Base-by-base conservation (phyloP, 2,329 filamentous ascomycete genomes). In the Emergomyces orientalis region DNA sequence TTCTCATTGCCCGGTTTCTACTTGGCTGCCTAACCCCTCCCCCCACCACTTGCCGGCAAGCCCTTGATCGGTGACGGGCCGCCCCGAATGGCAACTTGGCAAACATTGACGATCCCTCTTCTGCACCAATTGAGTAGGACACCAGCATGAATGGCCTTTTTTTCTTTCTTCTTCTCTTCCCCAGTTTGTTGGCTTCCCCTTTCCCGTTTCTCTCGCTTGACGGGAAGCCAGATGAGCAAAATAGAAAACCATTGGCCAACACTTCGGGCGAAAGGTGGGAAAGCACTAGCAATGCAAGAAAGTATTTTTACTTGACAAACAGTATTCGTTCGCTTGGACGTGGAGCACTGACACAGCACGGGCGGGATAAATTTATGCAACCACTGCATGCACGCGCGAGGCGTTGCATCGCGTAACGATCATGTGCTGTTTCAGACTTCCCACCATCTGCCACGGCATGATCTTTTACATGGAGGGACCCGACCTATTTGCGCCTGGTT, bases 391-490 rank as follows among this genome's bases (percentile, higher is more conserved):
- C 64, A 65, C 22, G 41, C 49, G 64, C 64, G 64, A 62, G 59
- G 61, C 59, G 56, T 62, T 63, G 64, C 64, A 65, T 65, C 59
- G 59, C 60, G 41, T 55, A 41, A 14, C 52, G 62, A 59, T 65
- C 64, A 65, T 65, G 64, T 65, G 64, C 59, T 57, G 34, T 13
- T 64, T 52, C 9, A 39, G 41, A 9, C 9, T 57, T 37, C 19
- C 11, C 39, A 39, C n/a, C 8, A 55, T 13, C 13, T 32, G 13
- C 14, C 11, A 27, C n/a, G 37, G 43, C 7, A 30, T 27, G 37
- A 22, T 32, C 55, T 19, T n/a, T 6, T 22, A 37, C 8, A 37
- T 8, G n/a, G 61, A 58, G 51, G 55, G 59, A 43, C 14, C 14
- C 8, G n/a, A 30, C 52, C 9, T 30, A 22, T n/a, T 34, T 55